phyloP scores from a whole-genome alignment of 805 yeast genomes.

The Ogataea trehalophila region DNA sequence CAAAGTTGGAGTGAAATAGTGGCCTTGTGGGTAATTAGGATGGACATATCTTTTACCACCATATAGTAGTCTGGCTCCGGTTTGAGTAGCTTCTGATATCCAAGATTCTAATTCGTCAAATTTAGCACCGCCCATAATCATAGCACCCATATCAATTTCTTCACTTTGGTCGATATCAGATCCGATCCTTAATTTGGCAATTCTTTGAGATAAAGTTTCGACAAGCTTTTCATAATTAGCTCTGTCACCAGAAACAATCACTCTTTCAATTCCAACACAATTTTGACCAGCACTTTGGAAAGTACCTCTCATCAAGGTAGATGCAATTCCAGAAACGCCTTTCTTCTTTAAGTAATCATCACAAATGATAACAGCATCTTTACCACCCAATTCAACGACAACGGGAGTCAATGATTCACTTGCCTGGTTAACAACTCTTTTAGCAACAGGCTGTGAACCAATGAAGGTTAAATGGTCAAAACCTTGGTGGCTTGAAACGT shows the following conservation, averaged over 20 bases:
- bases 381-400: constrained; percentile 95
- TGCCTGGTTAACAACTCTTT: constrained; percentile 78
- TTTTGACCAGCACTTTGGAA: constrained; percentile 98
- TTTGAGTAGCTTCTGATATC: constrained; percentile 64
- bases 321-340: constrained; percentile 49
- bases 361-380: constrained; percentile 83
- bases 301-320: constrained; percentile 88
- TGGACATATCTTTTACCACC: constrained; percentile 84
- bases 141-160: constrained; percentile 94
- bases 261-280: constrained; percentile 96
- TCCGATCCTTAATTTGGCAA: constrained; percentile 67
- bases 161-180: constrained; percentile 89
- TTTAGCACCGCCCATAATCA: constrained; percentile 69
- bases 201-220: constrained; percentile 49
- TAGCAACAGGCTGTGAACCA: constrained; percentile 94
- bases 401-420: constrained; percentile 87
- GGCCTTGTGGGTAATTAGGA: constrained; percentile 94
- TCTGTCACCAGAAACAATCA: constrained; percentile 63
- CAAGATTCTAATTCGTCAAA: constrained; percentile 63
- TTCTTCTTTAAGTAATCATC: constrained; percentile 64
- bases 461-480: constrained; percentile 88
- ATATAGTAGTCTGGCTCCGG: constrained; percentile 73
- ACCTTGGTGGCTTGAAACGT: constrained; percentile 78
- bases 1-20: constrained; percentile 87
- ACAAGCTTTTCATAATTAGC: constrained; percentile 61